Conservation (phyloP, 441 rosid species). For the Euphorbia schlechtendalii region DNA sequence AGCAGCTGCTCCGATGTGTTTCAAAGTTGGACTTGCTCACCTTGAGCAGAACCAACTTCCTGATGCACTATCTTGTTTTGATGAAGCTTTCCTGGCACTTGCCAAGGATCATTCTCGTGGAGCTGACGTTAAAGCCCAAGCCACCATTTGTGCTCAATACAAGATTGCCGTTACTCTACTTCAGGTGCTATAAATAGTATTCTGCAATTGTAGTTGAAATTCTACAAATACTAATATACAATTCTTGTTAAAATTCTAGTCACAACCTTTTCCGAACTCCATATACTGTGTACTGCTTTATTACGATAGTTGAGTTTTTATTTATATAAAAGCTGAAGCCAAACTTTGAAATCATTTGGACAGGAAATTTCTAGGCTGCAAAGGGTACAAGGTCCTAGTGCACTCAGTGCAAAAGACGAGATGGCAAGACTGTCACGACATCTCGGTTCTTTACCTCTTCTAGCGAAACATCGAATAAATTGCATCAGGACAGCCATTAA, state of each 20-base stretch:
- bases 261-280: not conserved
- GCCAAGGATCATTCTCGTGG: conserved; percentile 98
- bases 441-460: conserved; percentile 83
- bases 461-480: conserved; percentile 91
- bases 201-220: not conserved
- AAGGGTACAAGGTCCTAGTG: conserved; percentile 85
- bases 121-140: conserved; percentile 93
- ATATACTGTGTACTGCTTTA: too few relatives aligned
- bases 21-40: conserved; percentile 92
- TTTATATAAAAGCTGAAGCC: too few relatives aligned
- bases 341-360: conserved; percentile 2
- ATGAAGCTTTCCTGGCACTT: conserved; percentile 93
- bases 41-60: conserved; percentile 97
- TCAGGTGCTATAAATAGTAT: conserved; percentile 40
- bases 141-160: conserved; percentile 96
- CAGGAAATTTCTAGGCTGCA: conserved; percentile 94
- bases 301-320: too few relatives aligned
- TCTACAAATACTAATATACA: not conserved
- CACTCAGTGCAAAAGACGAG: conserved; percentile 95
- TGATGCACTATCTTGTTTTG: conserved; percentile 94
- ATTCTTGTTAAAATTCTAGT: not conserved
- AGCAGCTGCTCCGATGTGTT: conserved; percentile 84
- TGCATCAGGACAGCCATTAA: conserved; percentile 93
- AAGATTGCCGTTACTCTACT: conserved; percentile 92
- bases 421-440: conserved; percentile 95